Evolutionary conservation across 768 basidiomycete genomes (phyloP).

Genomic region (Psilocybe azurescens): DNA sequence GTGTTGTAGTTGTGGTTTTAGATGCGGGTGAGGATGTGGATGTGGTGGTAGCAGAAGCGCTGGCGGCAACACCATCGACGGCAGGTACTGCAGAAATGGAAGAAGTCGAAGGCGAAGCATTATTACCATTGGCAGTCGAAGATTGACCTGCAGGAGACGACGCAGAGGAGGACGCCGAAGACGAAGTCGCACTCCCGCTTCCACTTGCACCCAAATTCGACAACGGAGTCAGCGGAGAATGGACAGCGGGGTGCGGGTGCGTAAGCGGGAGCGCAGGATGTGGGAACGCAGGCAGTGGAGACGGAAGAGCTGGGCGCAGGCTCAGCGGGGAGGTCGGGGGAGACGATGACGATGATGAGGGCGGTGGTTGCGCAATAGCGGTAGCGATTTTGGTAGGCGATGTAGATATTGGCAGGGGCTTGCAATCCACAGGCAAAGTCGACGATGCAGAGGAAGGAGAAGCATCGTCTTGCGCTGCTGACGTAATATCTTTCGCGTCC

Average conservation of each 20-base stretch:
- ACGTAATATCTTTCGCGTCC: not conserved
- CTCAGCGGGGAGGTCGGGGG: conserved; percentile 1
- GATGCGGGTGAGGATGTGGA: not conserved
- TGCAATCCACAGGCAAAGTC: not conserved
- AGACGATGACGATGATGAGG: not conserved
- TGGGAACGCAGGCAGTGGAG: conserved; percentile 5
- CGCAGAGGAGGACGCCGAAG: not conserved
- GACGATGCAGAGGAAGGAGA: not conserved
- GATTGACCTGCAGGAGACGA: not conserved
- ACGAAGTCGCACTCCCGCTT: not conserved
- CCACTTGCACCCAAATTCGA: not conserved
- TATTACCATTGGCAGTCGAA: not conserved
- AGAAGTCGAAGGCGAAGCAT: not conserved
- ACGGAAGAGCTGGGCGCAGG: conserved; percentile 1
- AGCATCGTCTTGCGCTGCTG: not conserved
- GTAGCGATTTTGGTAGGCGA: not conserved
- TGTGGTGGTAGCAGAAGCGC: not conserved
- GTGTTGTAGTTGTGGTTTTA: not conserved
- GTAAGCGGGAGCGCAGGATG: not conserved
- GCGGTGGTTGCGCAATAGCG: too few species aligned
- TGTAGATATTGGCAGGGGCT: not conserved
- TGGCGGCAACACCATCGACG: not conserved
- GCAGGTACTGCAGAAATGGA: not conserved
- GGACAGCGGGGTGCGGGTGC: conserved; percentile 8
- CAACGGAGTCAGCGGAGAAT: conserved; percentile 17